Conservation (phyloP, 345 rosid genomes). For the Boechera retrofracta region DNA sequence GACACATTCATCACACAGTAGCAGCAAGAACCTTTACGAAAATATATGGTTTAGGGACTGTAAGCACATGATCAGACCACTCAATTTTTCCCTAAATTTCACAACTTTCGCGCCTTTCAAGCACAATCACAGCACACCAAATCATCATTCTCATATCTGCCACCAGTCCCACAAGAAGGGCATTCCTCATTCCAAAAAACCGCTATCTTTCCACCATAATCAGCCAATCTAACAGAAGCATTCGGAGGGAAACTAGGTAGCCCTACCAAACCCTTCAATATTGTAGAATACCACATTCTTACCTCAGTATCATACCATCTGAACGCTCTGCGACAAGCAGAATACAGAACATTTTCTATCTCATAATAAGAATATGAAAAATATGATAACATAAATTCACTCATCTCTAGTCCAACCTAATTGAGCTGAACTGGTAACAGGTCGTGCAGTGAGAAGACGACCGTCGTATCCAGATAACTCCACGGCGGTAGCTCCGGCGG, state of each 20-base stretch:
- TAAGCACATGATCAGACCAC: conserved; percentile 8
- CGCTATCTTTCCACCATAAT: background rate
- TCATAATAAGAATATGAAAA: background rate
- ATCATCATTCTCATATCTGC: background rate
- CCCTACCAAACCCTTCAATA: background rate
- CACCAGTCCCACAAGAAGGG: background rate
- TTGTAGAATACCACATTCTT: background rate
- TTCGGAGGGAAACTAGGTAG: background rate
- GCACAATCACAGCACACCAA: background rate
- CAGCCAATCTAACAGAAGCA: background rate
- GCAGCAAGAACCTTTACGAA: background rate
- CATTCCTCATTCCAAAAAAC: background rate
- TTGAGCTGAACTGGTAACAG: conserved; percentile 66
- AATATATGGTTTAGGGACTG: background rate
- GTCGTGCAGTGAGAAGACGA: conserved; percentile 79
- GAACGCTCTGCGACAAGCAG: background rate
- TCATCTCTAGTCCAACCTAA: conserved; percentile 4
- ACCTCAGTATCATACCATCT: background rate
- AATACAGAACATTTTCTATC: background rate
- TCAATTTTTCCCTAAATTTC: background rate
- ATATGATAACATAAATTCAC: background rate
- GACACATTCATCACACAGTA: background rate
- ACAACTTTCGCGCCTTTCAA: background rate
- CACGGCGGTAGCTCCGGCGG: conserved; percentile 85
- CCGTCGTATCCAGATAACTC: conserved; percentile 93